Evolutionary conservation across 305 asterid genomes (phyloP).

Genomic region (Striga hermonthica): DNA sequence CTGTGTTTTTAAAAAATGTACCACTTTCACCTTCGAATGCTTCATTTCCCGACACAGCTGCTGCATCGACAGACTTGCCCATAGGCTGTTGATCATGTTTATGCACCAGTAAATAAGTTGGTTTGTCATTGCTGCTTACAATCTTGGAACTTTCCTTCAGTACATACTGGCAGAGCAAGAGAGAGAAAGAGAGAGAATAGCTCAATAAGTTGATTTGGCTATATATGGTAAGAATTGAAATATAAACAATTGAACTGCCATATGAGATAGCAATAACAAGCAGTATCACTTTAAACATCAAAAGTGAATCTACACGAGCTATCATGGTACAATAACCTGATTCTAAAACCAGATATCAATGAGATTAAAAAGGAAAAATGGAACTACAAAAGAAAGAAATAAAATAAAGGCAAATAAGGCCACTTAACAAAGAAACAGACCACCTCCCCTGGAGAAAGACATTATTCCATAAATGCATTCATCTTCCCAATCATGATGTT

Average conservation of each 20-base stretch:
- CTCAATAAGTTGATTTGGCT: conserved; percentile 2
- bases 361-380: neutral
- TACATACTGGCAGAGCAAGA: conserved; percentile 50
- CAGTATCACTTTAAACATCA: conserved; percentile 8
- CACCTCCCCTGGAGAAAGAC: neutral
- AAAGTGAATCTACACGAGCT: conserved; percentile 5
- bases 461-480: conserved; percentile 17
- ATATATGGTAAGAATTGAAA: conserved; percentile 8
- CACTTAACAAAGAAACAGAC: neutral
- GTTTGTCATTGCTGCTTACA: conserved; percentile 51
- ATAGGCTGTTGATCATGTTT: conserved; percentile 44
- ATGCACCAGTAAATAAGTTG: conserved; percentile 42
- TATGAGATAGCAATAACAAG: neutral
- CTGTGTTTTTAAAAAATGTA: conserved; percentile 26
- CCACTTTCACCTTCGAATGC: conserved; percentile 53
- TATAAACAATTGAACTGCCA: neutral
- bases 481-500: conserved; percentile 10
- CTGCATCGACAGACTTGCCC: conserved; percentile 42
- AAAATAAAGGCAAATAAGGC: neutral
- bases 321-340: too few species aligned
- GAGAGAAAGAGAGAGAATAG: neutral
- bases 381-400: neutral
- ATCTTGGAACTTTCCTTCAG: conserved; percentile 54
- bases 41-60: conserved; percentile 44
- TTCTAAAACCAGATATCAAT: conserved; percentile 2